Evolutionary conservation across 2,329 filamentous ascomycete species (phyloP).

Genomic region (Dryadomyces quercus-mongolicae): DNA sequence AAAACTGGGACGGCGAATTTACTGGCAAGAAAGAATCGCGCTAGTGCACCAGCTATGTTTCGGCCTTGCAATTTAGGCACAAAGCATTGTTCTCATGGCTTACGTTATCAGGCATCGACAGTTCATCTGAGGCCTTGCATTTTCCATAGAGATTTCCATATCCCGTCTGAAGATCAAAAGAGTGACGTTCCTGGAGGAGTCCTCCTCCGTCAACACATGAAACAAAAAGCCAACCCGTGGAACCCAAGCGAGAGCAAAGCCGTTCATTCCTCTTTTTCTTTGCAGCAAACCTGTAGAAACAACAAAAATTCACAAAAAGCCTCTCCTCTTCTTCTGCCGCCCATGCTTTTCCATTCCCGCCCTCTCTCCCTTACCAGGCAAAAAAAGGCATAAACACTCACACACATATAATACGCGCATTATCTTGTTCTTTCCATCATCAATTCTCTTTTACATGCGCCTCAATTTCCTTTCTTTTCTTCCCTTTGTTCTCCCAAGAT

Average conservation of each 20-base stretch:
- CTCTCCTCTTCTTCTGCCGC: background rate
- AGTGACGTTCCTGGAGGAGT: no score
- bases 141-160: no score
- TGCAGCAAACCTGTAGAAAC: no score
- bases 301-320: background rate
- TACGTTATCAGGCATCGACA: background rate
- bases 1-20: background rate
- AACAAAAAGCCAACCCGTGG: no score
- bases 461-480: conserved; percentile 1
- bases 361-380: background rate
- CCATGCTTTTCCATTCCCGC: background rate
- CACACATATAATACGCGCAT: background rate
- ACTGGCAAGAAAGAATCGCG: no score
- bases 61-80: background rate
- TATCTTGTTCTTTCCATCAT: background rate
- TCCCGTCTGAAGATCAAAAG: background rate
- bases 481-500: background rate
- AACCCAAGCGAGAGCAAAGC: no score
- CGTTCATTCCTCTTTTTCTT: background rate
- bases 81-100: background rate
- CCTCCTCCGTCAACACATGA: no score
- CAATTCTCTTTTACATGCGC: background rate
- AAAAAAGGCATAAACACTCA: background rate
- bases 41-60: background rate
- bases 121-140: no score